Percentiles rank a stretch among this genome's conserved stretches.
These are phyloP conservation scores for Rugonectria rugulosa DNA, from an alignment of 2,329 filamentous ascomycete genomes.

Conservation along the genomic window DNA sequence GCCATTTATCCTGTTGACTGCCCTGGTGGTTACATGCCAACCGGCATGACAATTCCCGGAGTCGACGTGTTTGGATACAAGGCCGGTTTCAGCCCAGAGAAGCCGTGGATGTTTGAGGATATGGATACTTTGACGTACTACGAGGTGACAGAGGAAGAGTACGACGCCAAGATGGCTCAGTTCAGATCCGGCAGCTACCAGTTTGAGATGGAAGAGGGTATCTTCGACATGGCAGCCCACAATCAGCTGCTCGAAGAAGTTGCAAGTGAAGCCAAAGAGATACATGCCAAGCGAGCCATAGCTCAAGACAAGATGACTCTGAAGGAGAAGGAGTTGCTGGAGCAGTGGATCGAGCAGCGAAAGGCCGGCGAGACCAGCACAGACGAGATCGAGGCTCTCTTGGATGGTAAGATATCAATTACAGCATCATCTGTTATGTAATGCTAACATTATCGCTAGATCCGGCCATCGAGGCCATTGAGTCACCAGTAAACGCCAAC, in stretches of 20 bases:
- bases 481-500: conserved; percentile 48
- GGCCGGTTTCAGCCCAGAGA: conserved; percentile 37
- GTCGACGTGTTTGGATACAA: conserved; percentile 46
- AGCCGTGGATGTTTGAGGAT: conserved; percentile 48
- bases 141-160: conserved; percentile 44
- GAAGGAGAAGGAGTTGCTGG: conserved; percentile 39
- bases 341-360: conserved; percentile 40
- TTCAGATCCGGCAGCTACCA: conserved; percentile 44
- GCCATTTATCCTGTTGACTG: conserved; percentile 47
- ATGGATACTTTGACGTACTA: conserved; percentile 47
- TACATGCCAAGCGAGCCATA: conserved; percentile 6
- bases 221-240: conserved; percentile 37
- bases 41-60: conserved; percentile 42
- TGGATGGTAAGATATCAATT: conserved; percentile 9
- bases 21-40: conserved; percentile 51
- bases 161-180: conserved; percentile 36
- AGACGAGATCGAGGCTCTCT: conserved; percentile 16
- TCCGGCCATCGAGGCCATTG: conserved; percentile 13
- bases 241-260: conserved; percentile 40
- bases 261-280: conserved; percentile 29
- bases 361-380: conserved; percentile 20
- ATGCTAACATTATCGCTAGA: conserved; percentile 9
- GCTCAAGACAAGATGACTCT: conserved; percentile 12
- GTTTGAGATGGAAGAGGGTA: conserved; percentile 43
- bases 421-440: no score